Evolutionary conservation across 441 rosid species (phyloP).

Genomic region (Corymbia calophylla): DNA sequence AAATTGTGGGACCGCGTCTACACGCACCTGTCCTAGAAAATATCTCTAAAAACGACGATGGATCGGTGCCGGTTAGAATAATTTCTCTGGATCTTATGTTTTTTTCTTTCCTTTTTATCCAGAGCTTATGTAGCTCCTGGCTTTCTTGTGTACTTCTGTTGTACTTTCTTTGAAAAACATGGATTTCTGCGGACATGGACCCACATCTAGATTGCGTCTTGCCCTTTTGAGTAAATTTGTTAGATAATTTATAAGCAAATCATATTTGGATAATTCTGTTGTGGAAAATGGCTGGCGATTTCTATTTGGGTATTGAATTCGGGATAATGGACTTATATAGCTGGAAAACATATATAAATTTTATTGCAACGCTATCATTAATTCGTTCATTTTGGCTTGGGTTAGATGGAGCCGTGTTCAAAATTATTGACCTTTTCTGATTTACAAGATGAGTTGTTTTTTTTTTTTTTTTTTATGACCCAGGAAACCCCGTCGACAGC

Average conservation of each 20-base stretch:
- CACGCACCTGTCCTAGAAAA: neutral
- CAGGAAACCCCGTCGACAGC: no score
- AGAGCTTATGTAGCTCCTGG: neutral
- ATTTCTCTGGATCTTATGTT: neutral
- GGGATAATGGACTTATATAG: neutral
- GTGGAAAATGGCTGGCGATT: neutral
- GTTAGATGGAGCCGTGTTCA: neutral
- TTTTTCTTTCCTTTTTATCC: neutral
- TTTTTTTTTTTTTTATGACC: no score
- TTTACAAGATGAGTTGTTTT: neutral
- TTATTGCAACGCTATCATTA: neutral
- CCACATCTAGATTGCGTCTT: neutral
- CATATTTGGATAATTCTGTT: neutral
- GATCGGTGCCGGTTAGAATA: neutral
- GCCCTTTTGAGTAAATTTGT: neutral
- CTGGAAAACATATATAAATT: neutral
- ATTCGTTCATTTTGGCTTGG: neutral
- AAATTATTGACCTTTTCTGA: neutral
- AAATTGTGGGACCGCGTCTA: neutral
- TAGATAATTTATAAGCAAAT: neutral
- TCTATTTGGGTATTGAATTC: neutral
- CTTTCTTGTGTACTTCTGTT: neutral
- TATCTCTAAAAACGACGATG: neutral
- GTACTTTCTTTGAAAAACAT: neutral
- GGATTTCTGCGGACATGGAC: neutral